Evolutionary conservation across 1,284 basidiomycete species (phyloP), one percentile per base, ranked within the genome.

Genomic region (Microbotryum saponariae): DNA sequence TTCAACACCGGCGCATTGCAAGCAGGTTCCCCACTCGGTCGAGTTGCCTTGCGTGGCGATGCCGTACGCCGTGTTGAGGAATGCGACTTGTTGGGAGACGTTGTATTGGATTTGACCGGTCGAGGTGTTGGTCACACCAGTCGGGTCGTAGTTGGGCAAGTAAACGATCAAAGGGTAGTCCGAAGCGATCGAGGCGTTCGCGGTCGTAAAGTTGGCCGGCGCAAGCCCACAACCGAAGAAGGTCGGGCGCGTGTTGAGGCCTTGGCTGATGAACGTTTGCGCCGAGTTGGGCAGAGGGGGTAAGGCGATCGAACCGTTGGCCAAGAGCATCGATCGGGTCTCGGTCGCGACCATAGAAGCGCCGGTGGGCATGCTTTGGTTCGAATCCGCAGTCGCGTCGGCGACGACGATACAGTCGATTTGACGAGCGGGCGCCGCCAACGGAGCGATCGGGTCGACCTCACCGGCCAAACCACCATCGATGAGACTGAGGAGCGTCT

Each of bases 191-290:
- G 54, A 60, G 29, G 68, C 67, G 37, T 18, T 42, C 4, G 37
- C 37, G 59, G 71, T 73, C n/a, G 75, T 75, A 16, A 65, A 59
- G 50, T 61, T 60, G n/a, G 58, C 58, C 23, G 42, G 82, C 66
- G 10, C 78, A 77, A 9, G 74, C 69, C 84, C 76, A 71, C 87
- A 89, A 2, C 87, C 87, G 74, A 88, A 89, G 74, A 89, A 88
- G 0, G 83, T 83, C 7, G 86, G 82, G 21, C 86, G 80, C 48
- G 79, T 78, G 73, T 85, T 86, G 14, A 85, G 78, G 16, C 87
- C 87, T 9, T 79, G 80, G 18, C 77, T 75, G 54, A 86, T 70
- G 71, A 86, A 87, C 0, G 77, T 67, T 25, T 31, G 20, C 1
- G 77, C 66, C 16, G 45, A 25, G 23, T 50, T 50, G 29, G 59